phyloP scores from a whole-genome alignment of 148 eudicot genomes.

The Limonium bicolor region DNA sequence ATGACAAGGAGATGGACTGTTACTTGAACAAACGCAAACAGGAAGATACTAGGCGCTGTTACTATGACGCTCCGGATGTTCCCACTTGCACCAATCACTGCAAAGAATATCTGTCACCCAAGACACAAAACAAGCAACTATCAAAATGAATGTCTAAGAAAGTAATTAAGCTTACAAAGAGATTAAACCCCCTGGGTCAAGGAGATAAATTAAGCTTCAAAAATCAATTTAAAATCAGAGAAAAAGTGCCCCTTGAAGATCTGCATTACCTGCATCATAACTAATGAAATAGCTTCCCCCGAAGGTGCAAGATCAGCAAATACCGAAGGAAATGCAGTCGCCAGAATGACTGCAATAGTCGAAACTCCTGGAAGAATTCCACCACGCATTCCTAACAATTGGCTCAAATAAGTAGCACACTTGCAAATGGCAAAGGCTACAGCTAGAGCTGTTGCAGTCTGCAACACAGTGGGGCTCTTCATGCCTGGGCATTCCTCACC shows the following conservation, averaged over 20 bases:
- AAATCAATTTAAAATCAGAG: no score
- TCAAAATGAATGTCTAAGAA: no score
- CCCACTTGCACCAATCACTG: conserved; percentile 86
- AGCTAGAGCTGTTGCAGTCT: conserved; percentile 51
- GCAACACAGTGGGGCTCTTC: conserved; percentile 33
- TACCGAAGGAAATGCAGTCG: conserved; percentile 52
- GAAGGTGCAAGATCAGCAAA: conserved; percentile 65
- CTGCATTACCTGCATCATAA: conserved; percentile 59
- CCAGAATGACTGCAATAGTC: conserved; percentile 53
- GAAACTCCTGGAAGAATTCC: conserved; percentile 62
- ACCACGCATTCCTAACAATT: conserved; percentile 40
- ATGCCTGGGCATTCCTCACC: conserved; percentile 16
- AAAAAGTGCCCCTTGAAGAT: not conserved
- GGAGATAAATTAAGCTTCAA: no score
- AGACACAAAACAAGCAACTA: no score
- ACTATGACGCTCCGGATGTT: conserved; percentile 55
- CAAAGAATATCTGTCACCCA: conserved; percentile 53
- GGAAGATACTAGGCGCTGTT: conserved; percentile 68
- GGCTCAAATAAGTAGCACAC: conserved; percentile 23
- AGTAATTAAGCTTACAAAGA: no score
- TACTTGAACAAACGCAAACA: conserved; percentile 75
- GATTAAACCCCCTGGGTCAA: no score
- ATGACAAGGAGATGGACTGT: conserved; percentile 42
- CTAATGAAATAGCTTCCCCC: conserved; percentile 58
- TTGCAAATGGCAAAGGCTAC: conserved; percentile 65